phyloP scores from a whole-genome alignment of 1,139 yeast genomes.

The Blastobotrys elegans region DNA sequence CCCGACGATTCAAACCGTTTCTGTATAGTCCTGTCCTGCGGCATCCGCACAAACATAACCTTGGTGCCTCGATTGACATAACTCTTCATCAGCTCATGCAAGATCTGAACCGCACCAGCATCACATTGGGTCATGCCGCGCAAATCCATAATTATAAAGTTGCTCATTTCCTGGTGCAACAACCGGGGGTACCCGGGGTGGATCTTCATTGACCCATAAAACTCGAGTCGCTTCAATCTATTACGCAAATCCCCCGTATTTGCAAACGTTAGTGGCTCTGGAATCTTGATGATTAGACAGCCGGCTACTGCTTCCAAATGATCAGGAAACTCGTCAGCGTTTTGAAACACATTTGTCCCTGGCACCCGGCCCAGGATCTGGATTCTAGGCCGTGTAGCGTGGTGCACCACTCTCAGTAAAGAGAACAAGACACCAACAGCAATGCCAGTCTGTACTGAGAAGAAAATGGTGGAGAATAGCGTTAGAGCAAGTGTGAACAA shows the following conservation, averaged over 20 bases:
- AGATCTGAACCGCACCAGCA: slow-evolving; percentile 78
- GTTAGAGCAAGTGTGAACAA: slow-evolving; percentile 69
- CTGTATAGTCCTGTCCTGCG: slow-evolving; percentile 39
- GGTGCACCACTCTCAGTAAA: slow-evolving; percentile 71
- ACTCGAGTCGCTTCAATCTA: slow-evolving; percentile 70
- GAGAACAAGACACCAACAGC: slow-evolving; percentile 80
- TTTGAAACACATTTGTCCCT: slow-evolving; percentile 67
- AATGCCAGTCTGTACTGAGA: slow-evolving; percentile 87
- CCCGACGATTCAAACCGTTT: slow-evolving; percentile 38
- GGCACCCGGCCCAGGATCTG: slow-evolving; percentile 84
- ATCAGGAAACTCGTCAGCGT: slow-evolving; percentile 54
- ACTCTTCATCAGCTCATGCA: slow-evolving; percentile 50
- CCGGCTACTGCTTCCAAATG: slow-evolving; percentile 70
- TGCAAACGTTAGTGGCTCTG: slow-evolving; percentile 91
- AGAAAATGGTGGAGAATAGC: slow-evolving; percentile 64
- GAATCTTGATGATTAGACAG: slow-evolving; percentile 77
- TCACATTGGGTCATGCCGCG: slow-evolving; percentile 85
- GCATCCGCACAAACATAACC: slow-evolving; percentile 63
- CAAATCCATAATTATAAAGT: slow-evolving; percentile 71
- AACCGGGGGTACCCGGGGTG: slow-evolving; percentile 76
- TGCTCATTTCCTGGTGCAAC: slow-evolving; percentile 51
- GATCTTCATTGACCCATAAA: slow-evolving; percentile 74
- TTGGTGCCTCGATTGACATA: slow-evolving; percentile 55
- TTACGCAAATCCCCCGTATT: slow-evolving; percentile 79
- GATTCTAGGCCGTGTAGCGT: slow-evolving; percentile 82